Evolutionary conservation across 225 moss, liverwort and hornwort species (phyloP), one percentile per base, ranked within the genome.

Genomic region (Pseudisothecium myosuroides): DNA sequence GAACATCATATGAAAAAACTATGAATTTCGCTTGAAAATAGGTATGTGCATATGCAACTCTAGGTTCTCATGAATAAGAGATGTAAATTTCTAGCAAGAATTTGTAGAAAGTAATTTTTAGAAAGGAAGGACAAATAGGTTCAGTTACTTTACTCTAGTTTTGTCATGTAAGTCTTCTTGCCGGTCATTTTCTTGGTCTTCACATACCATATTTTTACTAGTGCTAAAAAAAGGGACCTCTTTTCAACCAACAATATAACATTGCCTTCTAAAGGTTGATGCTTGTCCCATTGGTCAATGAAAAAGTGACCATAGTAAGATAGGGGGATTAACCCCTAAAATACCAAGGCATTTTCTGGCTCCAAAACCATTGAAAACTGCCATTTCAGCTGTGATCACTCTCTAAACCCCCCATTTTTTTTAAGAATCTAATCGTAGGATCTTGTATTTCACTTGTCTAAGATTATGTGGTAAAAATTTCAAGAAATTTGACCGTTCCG

Each of bases 181-280:
- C 3, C 1, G 0, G 1, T 36, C 7, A 23, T 76, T 52, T 76
- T 2, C 0, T 76, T 36, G 3, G 14, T 36, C 3, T 76, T 52
- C 1, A 8, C 9, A 76, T 22, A 36, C 3, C 36, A 76, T 76
- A 34, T 50, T 76, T 20, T 3, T 1, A 21, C 5, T 50, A 20
- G 12, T 7, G 2, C 75, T 32, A 32, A 31, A 31, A 20, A 37
- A 31, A 28, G 29, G 1, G 18, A 11, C 4, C 12, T 32, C 54
- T 54, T 54, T 0, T 36, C 23, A 36, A 23, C 23, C 6, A 37
- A 54, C 36, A 55, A 78, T 37, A 55, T 16, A 37, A 26, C 16
- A 15, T 52, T 4, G 10, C 7, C 4, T 54, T 26, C 5, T 37
- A 26, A 37, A 50, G 10, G 16, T 26, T 16, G n/a, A 78, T 55